Evolutionary conservation across 2,329 filamentous ascomycete species (phyloP).

Genomic region (Magnaporthales sp.): DNA sequence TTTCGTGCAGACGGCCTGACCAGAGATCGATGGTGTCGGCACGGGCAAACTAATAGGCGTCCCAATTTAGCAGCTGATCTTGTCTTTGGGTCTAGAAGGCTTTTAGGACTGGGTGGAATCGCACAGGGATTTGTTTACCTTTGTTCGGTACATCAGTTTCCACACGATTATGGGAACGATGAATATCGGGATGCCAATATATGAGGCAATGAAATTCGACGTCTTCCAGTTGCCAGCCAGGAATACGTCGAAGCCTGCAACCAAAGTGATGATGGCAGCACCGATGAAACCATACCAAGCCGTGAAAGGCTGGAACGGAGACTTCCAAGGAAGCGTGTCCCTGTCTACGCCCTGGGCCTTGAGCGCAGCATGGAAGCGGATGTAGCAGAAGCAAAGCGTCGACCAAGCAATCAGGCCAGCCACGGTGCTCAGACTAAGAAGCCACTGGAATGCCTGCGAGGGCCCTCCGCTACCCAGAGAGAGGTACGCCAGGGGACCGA

Average conservation of each 20-base stretch:
- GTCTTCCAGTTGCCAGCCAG: slow-evolving; percentile 14
- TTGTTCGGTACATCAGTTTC: slow-evolving; percentile 28
- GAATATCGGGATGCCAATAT: slow-evolving; percentile 31
- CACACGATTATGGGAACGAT: slow-evolving; percentile 30
- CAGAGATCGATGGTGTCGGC: neutral
- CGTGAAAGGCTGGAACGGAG: neutral
- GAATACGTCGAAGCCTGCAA: slow-evolving; percentile 20
- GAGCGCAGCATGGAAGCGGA: slow-evolving; percentile 6
- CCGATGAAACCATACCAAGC: slow-evolving; percentile 5
- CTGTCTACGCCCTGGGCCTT: slow-evolving; percentile 6
- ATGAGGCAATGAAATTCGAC: slow-evolving; percentile 27
- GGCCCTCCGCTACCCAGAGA: slow-evolving; percentile 14
- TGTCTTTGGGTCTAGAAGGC: neutral
- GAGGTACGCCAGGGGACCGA: slow-evolving; percentile 31
- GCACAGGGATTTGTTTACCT: slow-evolving; percentile 15
- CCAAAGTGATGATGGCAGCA: slow-evolving; percentile 13
- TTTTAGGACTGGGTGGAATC: neutral
- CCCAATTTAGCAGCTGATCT: neutral
- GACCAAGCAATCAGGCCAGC: slow-evolving; percentile 2
- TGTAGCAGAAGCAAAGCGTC: slow-evolving; percentile 9
- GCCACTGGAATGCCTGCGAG: slow-evolving; percentile 12
- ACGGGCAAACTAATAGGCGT: neutral
- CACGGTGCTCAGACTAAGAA: slow-evolving; percentile 13
- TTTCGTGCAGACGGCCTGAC: neutral
- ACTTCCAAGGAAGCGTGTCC: slow-evolving; percentile 5